Evolutionary conservation across 345 rosid genomes (phyloP).

Genomic region (Citrus cavaleriei): DNA sequence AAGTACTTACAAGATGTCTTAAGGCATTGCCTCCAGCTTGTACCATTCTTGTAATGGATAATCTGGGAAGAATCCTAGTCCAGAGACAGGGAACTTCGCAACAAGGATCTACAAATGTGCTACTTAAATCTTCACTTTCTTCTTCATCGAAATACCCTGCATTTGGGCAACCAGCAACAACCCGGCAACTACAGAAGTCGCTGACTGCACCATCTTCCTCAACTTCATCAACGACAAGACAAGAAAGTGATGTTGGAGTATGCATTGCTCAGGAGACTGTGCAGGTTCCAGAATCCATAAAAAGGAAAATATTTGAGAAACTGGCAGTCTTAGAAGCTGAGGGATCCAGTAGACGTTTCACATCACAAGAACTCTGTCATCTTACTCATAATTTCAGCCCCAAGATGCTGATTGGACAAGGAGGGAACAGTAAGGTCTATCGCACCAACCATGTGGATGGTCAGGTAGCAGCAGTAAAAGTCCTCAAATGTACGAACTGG

Average conservation of each 20-base stretch:
- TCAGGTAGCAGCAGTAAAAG: constrained; percentile 34
- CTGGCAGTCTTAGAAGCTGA: constrained; percentile 2
- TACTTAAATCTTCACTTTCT: constrained; percentile 6
- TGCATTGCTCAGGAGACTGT: not conserved
- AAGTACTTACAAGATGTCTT: constrained; percentile 10
- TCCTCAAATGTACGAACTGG: constrained; percentile 20
- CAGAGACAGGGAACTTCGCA: constrained; percentile 39
- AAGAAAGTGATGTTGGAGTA: not conserved
- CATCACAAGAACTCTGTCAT: constrained; percentile 16
- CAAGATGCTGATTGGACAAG: constrained; percentile 30
- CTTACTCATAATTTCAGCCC: constrained; percentile 29
- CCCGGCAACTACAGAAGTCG: constrained; percentile 21
- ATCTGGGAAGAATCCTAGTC: constrained; percentile 21
- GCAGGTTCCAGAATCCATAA: constrained; percentile 5
- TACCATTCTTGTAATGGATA: constrained; percentile 30
- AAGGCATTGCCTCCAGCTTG: constrained; percentile 37
- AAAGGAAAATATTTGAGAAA: constrained; percentile 9
- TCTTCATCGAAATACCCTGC: constrained; percentile 3
- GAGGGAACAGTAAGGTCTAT: constrained; percentile 30
- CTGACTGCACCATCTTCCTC: constrained; percentile 19
- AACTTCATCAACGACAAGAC: constrained; percentile 2
- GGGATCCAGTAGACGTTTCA: constrained; percentile 20
- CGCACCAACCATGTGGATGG: constrained; percentile 24
- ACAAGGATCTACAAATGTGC: constrained; percentile 25
- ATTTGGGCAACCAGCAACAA: not conserved